A percentile compares a stretch with the other conserved stretches of the same genome.
Evolutionary conservation across 2,329 filamentous ascomycete species (phyloP).

Genomic region (Phoma sp.): DNA sequence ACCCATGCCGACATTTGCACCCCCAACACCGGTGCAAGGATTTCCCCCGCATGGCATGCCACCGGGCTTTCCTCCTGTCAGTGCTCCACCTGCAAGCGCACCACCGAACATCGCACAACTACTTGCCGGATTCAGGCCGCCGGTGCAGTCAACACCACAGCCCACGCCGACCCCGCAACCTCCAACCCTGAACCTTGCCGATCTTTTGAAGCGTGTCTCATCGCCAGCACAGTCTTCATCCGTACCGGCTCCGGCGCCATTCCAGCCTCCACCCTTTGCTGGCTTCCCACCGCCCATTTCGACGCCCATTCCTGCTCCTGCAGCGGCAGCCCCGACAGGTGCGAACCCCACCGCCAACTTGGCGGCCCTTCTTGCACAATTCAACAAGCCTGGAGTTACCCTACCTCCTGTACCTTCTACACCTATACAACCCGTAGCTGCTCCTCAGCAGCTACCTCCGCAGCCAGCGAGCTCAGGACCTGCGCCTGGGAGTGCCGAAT

Average conservation of each 20-base stretch:
- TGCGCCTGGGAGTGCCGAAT: conserved; percentile 35
- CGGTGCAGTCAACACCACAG: conserved; percentile 28
- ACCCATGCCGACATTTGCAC: conserved; percentile 45
- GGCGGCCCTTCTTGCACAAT: conserved; percentile 43
- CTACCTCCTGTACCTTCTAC: conserved; percentile 25
- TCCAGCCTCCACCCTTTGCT: conserved; percentile 39
- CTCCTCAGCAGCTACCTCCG: conserved; percentile 31
- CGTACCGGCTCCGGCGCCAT: conserved; percentile 33
- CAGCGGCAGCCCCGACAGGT: conserved; percentile 35
- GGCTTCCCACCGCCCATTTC: conserved; percentile 30
- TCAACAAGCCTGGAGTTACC: conserved; percentile 34
- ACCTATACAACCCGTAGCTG: conserved; percentile 24
- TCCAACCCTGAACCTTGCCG: conserved; percentile 37
- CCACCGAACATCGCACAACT: conserved; percentile 42
- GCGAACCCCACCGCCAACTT: conserved; percentile 39
- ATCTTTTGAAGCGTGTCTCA: conserved; percentile 39
- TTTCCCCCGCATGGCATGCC: conserved; percentile 35
- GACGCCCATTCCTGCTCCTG: conserved; percentile 30
- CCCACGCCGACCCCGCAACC: conserved; percentile 30
- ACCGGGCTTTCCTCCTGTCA: conserved; percentile 23
- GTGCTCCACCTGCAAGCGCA: conserved; percentile 27
- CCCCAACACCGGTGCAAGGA: conserved; percentile 38
- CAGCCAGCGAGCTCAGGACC: conserved; percentile 24
- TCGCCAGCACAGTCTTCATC: conserved; percentile 36
- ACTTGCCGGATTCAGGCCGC: conserved; percentile 35